Evolutionary conservation across 306 rosid genomes (phyloP).

Genomic region (Prunus davidiana): DNA sequence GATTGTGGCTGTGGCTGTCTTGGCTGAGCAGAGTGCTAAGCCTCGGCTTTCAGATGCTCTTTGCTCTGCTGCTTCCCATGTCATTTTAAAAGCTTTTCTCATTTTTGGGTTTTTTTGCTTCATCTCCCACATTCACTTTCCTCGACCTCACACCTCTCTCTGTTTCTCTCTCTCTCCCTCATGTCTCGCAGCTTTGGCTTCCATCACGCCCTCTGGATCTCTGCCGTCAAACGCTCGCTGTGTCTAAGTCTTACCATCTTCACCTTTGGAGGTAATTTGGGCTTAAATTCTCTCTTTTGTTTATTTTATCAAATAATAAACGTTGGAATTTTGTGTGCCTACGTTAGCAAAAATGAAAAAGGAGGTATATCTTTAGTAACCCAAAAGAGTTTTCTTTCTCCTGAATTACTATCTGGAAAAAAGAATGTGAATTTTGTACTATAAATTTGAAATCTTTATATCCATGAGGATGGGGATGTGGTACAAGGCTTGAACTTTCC

Average conservation of each 20-base stretch:
- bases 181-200: neutral
- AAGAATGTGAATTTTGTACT: neutral
- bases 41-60: constrained; percentile 19
- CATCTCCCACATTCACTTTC: neutral
- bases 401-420: neutral
- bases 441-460: neutral
- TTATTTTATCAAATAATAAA: neutral
- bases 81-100: neutral
- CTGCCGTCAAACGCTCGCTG: neutral
- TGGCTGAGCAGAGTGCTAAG: constrained; percentile 25
- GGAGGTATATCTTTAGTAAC: neutral
- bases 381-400: neutral
- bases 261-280: neutral
- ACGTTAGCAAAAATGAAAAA: neutral
- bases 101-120: neutral
- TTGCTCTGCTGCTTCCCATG: neutral
- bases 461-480: neutral
- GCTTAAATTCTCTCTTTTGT: neutral
- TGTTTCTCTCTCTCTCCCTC: neutral
- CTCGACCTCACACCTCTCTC: neutral
- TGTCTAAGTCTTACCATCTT: too few species aligned
- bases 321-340: neutral
- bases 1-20: neutral
- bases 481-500: neutral
- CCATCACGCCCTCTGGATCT: constrained; percentile 8